Conservation (phyloP, 2,329 filamentous ascomycete genomes). For the Didymella keratinophila region DNA sequence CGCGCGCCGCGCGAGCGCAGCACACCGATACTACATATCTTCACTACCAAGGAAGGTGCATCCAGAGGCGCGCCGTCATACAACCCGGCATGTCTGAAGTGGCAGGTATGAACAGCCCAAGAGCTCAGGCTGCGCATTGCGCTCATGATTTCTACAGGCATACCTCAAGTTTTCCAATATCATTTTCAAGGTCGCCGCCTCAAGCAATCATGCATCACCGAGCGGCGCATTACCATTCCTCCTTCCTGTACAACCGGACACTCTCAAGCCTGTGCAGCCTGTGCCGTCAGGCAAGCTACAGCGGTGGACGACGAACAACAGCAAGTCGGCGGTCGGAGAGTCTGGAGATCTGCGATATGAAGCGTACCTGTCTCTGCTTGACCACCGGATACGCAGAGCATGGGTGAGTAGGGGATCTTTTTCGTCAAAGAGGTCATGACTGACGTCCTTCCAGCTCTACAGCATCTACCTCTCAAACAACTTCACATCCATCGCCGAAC, state of each 20-base stretch:
- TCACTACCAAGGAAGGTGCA: slow-evolving; percentile 72
- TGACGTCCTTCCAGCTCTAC: slow-evolving; percentile 65
- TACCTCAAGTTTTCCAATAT: slow-evolving; percentile 81
- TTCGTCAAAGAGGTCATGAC: not conserved
- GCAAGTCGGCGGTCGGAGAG: slow-evolving; percentile 49
- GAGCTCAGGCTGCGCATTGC: not conserved
- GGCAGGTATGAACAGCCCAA: slow-evolving; percentile 74
- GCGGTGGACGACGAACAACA: slow-evolving; percentile 68
- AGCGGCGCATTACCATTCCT: slow-evolving; percentile 89
- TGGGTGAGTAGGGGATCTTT: slow-evolving; percentile 67
- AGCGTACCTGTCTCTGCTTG: slow-evolving; percentile 80
- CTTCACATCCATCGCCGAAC: slow-evolving; percentile 68
- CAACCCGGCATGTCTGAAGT: slow-evolving; percentile 93
- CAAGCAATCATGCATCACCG: slow-evolving; percentile 93
- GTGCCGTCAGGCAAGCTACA: slow-evolving; percentile 72
- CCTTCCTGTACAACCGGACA: slow-evolving; percentile 59
- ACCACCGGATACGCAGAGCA: slow-evolving; percentile 79
- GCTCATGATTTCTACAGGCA: slow-evolving; percentile 63
- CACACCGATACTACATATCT: slow-evolving; percentile 75
- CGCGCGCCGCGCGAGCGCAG: slow-evolving; percentile 60
- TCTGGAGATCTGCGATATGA: slow-evolving; percentile 67
- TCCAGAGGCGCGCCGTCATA: slow-evolving; percentile 73
- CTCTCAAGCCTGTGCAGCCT: slow-evolving; percentile 49
- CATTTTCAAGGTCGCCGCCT: slow-evolving; percentile 70
- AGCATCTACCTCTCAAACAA: slow-evolving; percentile 82